These are phyloP conservation scores for Cystobasidium onofrii DNA, from an alignment of 768 basidiomycete species.

Conservation along the genomic window DNA sequence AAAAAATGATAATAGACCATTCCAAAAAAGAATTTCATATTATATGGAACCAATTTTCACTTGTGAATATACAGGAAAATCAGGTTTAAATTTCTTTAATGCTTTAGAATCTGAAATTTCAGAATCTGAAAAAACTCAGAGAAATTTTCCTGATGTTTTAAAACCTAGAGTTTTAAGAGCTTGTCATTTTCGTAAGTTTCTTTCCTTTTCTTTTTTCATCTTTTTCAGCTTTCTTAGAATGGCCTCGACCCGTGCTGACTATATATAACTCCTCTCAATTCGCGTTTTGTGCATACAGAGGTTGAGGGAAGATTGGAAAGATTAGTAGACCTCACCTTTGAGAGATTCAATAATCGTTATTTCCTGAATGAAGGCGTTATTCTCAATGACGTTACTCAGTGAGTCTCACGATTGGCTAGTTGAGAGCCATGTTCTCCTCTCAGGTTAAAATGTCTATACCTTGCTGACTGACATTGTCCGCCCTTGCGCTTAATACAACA, in stretches of 20 bases:
- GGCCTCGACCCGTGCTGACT: too few relatives aligned
- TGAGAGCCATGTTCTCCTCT: too few relatives aligned
- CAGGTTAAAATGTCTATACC: too few relatives aligned
- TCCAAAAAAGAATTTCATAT: slow-evolving; percentile 86
- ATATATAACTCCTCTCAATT: too few relatives aligned
- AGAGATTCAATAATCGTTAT: slow-evolving; percentile 93
- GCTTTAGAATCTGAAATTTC: slow-evolving; percentile 83
- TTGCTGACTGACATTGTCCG: too few relatives aligned
- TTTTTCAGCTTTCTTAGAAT: background rate
- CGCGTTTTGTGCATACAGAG: too few relatives aligned
- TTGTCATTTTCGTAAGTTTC: slow-evolving; percentile 88
- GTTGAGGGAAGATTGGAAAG: slow-evolving; percentile 93
- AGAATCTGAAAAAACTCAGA: slow-evolving; percentile 80
- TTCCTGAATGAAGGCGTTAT: slow-evolving; percentile 82
- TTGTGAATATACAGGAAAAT: slow-evolving; percentile 93
- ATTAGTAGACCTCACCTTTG: slow-evolving; percentile 86
- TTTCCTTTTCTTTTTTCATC: background rate
- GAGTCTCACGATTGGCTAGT: too few relatives aligned
- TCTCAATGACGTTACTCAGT: slow-evolving; percentile 69
- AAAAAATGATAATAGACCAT: slow-evolving; percentile 52
- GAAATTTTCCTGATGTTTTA: slow-evolving; percentile 82
- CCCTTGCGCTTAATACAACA: background rate
- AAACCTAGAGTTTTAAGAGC: slow-evolving; percentile 83
- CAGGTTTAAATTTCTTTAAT: slow-evolving; percentile 84
- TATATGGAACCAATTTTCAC: slow-evolving; percentile 90